Evolutionary conservation across 208 protist species (phyloP).

Genomic region (Willaertia magna): DNA sequence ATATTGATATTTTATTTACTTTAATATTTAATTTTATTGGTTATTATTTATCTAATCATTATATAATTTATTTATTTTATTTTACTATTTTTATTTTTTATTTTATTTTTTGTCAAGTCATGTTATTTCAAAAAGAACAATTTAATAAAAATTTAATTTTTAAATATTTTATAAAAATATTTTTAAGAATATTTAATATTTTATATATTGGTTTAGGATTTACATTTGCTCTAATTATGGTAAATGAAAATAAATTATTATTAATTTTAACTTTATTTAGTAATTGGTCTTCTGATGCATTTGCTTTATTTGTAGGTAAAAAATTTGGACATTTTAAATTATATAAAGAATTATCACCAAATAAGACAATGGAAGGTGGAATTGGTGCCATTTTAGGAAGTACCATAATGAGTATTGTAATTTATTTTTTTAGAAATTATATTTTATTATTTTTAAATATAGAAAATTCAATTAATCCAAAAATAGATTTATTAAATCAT

Average conservation of each 20-base stretch:
- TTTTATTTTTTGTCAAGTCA: background rate
- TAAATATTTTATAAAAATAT: background rate
- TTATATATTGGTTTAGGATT: background rate
- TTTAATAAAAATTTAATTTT: too few species aligned
- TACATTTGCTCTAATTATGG: background rate
- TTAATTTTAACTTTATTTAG: background rate
- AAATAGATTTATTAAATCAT: too few species aligned
- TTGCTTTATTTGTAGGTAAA: background rate
- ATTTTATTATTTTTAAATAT: slow-evolving; percentile 15
- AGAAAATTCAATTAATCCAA: slow-evolving; percentile 11
- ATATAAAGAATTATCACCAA: slow-evolving; percentile 53
- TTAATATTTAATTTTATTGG: background rate
- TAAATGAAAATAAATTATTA: background rate
- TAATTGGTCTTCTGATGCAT: slow-evolving; percentile 2
- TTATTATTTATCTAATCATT: background rate
- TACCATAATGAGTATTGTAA: slow-evolving; percentile 14
- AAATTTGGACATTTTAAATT: slow-evolving; percentile 23
- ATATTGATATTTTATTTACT: background rate
- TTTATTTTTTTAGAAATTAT: background rate
- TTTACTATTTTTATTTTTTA: background rate
- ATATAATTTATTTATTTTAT: background rate
- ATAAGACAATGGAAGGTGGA: slow-evolving; percentile 66
- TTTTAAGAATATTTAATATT: background rate
- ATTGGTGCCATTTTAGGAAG: slow-evolving; percentile 39
- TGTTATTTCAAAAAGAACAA: too few species aligned